Evolutionary conservation across 2,329 filamentous ascomycete species (phyloP).

Genomic region (Lachnellula hyalina): DNA sequence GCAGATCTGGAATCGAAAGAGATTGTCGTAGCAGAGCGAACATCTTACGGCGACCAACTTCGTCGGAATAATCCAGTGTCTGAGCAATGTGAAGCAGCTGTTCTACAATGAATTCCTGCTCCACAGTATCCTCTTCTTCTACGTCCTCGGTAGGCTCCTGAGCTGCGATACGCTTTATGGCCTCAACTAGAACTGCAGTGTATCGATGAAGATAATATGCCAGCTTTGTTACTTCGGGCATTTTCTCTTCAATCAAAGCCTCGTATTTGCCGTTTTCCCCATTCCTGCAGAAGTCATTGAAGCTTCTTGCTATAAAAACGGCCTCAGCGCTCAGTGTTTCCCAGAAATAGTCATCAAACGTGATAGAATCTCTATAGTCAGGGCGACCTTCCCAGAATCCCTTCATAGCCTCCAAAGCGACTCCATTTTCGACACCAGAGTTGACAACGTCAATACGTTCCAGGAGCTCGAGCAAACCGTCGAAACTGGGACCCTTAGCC

Average conservation of each 20-base stretch:
- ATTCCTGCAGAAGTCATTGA: conserved; percentile 85
- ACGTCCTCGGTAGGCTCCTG: conserved; percentile 55
- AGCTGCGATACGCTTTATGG: conserved; percentile 51
- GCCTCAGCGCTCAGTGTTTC: conserved; percentile 78
- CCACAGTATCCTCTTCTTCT: conserved; percentile 73
- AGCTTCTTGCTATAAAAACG: conserved; percentile 83
- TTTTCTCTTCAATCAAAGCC: conserved; percentile 78
- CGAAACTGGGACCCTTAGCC: conserved; percentile 61
- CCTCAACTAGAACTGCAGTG: conserved; percentile 61
- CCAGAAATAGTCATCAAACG: conserved; percentile 72
- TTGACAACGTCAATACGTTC: conserved; percentile 93
- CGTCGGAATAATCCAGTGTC: conserved; percentile 94
- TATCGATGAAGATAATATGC: conserved; percentile 83
- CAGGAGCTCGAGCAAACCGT: conserved; percentile 83
- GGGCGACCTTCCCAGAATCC: conserved; percentile 93
- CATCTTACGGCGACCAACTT: conserved; percentile 93
- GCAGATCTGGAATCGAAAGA: conserved; percentile 78
- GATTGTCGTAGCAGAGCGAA: conserved; percentile 83
- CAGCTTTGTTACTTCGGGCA: conserved; percentile 89
- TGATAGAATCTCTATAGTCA: conserved; percentile 69
- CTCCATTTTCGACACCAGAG: conserved; percentile 81
- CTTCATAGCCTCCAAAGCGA: conserved; percentile 89
- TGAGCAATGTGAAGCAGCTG: conserved; percentile 89
- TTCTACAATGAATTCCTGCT: conserved; percentile 93
- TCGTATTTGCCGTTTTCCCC: conserved; percentile 71